Conservation (phyloP, 2,329 filamentous ascomycete genomes). For the Cladosporium sp. region DNA sequence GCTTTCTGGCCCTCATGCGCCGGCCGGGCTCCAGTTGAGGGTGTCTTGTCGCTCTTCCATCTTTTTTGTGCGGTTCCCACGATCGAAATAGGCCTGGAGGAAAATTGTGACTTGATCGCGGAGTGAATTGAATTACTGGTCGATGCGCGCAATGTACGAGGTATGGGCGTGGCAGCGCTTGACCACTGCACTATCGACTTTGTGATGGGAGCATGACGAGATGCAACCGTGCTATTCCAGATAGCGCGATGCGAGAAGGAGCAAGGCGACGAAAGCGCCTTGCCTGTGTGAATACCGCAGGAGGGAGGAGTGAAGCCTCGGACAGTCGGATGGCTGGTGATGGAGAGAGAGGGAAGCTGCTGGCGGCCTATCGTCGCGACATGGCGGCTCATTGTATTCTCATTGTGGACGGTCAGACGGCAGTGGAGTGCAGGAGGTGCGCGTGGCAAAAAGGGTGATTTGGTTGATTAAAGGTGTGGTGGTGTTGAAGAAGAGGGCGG, state of each 20-base stretch:
- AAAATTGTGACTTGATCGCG: neutral
- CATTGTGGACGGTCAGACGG: slow-evolving; percentile 13
- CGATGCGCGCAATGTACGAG: neutral
- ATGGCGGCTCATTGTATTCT: slow-evolving; percentile 46
- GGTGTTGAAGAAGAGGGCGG: neutral
- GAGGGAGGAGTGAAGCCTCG: neutral
- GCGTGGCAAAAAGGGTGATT: neutral
- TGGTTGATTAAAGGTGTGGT: neutral
- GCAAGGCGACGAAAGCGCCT: neutral
- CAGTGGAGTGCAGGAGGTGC: neutral
- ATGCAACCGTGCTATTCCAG: neutral
- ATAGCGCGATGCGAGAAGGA: neutral
- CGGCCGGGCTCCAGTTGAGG: slow-evolving; percentile 13
- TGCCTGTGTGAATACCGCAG: neutral
- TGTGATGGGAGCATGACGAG: neutral
- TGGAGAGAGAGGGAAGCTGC: slow-evolving; percentile 18
- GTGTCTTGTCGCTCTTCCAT: slow-evolving; percentile 24
- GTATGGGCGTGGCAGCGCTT: neutral
- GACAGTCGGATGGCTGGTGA: neutral
- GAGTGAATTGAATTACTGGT: neutral
- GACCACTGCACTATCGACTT: neutral
- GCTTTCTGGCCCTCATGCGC: slow-evolving; percentile 25
- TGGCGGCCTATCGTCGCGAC: slow-evolving; percentile 39
- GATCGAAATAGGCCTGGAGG: neutral
- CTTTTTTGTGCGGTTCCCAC: slow-evolving; percentile 16